Conservation (phyloP, 208 protist species). For the Leishmania arabica region DNA sequence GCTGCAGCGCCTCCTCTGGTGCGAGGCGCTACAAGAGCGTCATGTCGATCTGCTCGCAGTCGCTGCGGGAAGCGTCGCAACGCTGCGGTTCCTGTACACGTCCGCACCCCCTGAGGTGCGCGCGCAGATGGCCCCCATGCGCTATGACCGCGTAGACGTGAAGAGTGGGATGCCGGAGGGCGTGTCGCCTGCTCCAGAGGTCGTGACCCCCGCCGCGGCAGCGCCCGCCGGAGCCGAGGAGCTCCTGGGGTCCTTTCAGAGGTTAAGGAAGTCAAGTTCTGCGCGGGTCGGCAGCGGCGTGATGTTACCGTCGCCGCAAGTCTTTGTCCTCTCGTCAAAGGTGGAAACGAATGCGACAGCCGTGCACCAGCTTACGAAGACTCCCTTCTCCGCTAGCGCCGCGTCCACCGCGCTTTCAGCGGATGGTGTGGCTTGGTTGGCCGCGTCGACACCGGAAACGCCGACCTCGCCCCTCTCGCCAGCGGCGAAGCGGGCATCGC, state of each 20-base stretch:
- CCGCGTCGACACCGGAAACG: not conserved
- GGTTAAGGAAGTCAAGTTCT: not conserved
- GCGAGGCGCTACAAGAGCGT: constrained; percentile 52
- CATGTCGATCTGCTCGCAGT: constrained; percentile 70
- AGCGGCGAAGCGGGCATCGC: not conserved
- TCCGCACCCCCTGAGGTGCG: constrained; percentile 7
- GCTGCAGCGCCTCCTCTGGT: constrained; percentile 52
- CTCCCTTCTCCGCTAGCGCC: not conserved
- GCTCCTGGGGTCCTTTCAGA: not conserved
- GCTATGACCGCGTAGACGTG: constrained; percentile 78
- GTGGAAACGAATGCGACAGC: not conserved
- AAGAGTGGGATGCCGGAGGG: constrained; percentile 70
- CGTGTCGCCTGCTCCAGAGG: constrained; percentile 4
- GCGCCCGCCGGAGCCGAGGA: not conserved
- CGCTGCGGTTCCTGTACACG: constrained; percentile 44
- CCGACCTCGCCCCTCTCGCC: not conserved
- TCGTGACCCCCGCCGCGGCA: constrained; percentile 1
- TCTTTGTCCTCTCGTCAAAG: not conserved
- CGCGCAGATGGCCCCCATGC: constrained; percentile 44
- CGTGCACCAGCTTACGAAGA: not conserved
- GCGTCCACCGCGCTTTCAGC: not conserved
- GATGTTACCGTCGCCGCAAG: not conserved
- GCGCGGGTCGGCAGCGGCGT: not conserved
- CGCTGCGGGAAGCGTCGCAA: constrained; percentile 55
- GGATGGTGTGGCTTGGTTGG: not conserved